These are phyloP conservation scores for Cyathus olla DNA, from an alignment of 1,284 basidiomycete genomes.

Conservation along the genomic window DNA sequence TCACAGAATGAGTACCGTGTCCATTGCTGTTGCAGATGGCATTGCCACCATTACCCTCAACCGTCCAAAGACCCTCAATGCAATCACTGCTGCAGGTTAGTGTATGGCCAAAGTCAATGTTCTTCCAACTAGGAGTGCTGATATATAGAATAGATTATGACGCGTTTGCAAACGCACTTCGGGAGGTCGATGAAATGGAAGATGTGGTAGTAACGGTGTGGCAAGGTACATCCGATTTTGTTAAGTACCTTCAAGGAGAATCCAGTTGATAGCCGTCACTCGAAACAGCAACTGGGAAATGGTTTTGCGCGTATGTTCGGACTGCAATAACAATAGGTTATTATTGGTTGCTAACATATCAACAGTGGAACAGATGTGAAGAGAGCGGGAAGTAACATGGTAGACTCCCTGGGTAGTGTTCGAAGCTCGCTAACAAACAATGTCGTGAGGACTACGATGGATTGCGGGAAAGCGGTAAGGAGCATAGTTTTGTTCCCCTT, in stretches of 20 bases:
- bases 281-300: slow-evolving; percentile 66
- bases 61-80: slow-evolving; percentile 68
- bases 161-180: slow-evolving; percentile 64
- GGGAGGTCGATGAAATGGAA: slow-evolving; percentile 66
- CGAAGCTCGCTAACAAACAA: slow-evolving; percentile 56
- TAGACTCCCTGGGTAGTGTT: slow-evolving; percentile 35
- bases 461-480: slow-evolving; percentile 71
- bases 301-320: slow-evolving; percentile 76
- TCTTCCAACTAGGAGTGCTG: not conserved
- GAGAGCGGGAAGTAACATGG: slow-evolving; percentile 15
- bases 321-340: not conserved
- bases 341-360: not conserved
- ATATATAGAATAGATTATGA: slow-evolving; percentile 63
- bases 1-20: slow-evolving; percentile 51
- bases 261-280: no score
- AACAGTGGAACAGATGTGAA: slow-evolving; percentile 68
- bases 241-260: no score
- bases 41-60: slow-evolving; percentile 80
- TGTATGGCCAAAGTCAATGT: not conserved
- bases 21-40: slow-evolving; percentile 60
- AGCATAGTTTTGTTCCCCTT: not conserved
- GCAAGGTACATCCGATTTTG: slow-evolving; percentile 60
- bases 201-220: slow-evolving; percentile 76
- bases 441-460: slow-evolving; percentile 64
- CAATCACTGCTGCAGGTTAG: slow-evolving; percentile 66